Conservation (phyloP, 2,329 filamentous ascomycete species). For the Akanthomyces uredinophilus region DNA sequence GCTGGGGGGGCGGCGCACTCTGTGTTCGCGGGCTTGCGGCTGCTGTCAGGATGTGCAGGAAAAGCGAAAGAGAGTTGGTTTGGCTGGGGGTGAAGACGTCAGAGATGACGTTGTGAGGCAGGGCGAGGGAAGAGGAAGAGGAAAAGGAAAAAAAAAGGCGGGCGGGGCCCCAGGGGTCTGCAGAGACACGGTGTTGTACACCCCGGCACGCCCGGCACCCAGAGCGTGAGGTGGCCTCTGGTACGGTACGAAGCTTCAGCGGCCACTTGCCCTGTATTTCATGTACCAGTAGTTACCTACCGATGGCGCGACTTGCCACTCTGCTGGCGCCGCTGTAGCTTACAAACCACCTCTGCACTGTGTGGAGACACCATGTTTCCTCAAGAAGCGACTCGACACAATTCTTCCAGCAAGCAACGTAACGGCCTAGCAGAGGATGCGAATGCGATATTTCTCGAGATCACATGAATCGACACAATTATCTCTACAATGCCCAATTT, state of each 20-base stretch:
- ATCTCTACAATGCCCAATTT: not conserved
- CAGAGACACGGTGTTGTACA: not conserved
- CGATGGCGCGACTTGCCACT: constrained; percentile 13
- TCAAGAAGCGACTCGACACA: not conserved
- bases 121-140: constrained; percentile 23
- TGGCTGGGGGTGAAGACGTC: constrained; percentile 38
- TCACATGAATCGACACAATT: not conserved
- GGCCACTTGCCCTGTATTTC: not conserved
- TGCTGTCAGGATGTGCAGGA: constrained; percentile 1
- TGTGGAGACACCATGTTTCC: not conserved
- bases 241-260: too few relatives aligned
- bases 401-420: not conserved
- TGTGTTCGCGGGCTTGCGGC: not conserved
- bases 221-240: too few relatives aligned
- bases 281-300: too few relatives aligned
- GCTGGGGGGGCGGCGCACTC: not conserved
- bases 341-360: constrained; percentile 7
- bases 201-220: too few relatives aligned
- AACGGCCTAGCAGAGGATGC: not conserved
- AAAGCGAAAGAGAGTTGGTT: constrained; percentile 15
- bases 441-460: not conserved
- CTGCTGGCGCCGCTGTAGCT: not conserved
- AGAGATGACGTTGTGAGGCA: constrained; percentile 43
- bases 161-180: constrained; percentile 7
- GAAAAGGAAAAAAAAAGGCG: constrained; percentile 32